Evolutionary conservation across 179 eudicot genomes (phyloP).

Genomic region (Spergularia azorica): DNA sequence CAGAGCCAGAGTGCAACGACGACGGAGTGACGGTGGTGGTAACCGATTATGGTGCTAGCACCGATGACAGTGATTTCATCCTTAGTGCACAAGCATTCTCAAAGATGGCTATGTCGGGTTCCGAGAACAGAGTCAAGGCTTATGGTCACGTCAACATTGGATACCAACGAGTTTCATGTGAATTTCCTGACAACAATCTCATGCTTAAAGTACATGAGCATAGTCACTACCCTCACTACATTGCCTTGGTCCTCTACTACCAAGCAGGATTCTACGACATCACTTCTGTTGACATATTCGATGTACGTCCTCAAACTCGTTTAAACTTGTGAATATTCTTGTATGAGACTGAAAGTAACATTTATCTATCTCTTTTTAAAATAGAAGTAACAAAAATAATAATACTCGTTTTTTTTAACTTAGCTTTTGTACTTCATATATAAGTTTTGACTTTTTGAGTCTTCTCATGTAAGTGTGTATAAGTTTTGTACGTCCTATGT

Average conservation of each 20-base stretch:
- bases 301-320: too few species aligned
- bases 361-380: too few species aligned
- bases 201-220: conserved; percentile 54
- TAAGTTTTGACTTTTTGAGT: too few species aligned
- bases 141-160: conserved; percentile 67
- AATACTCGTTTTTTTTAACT: too few species aligned
- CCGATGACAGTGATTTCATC: conserved; percentile 62
- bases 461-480: too few species aligned
- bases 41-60: conserved; percentile 70
- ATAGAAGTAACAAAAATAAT: too few species aligned
- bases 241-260: conserved; percentile 42
- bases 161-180: conserved; percentile 56
- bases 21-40: conserved; percentile 70
- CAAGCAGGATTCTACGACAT: too few species aligned
- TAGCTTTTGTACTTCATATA: too few species aligned
- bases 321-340: too few species aligned
- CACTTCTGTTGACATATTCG: too few species aligned
- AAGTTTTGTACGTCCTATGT: too few species aligned
- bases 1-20: conserved; percentile 38
- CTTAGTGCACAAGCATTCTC: conserved; percentile 55
- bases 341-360: too few species aligned
- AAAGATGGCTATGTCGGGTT: conserved; percentile 51
- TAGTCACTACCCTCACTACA: conserved; percentile 62
- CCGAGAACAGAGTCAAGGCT: conserved; percentile 39
- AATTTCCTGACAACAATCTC: conserved; percentile 48